Evolutionary conservation across 2,329 filamentous ascomycete species (phyloP).

Genomic region (Geoglossum cookeanum): DNA sequence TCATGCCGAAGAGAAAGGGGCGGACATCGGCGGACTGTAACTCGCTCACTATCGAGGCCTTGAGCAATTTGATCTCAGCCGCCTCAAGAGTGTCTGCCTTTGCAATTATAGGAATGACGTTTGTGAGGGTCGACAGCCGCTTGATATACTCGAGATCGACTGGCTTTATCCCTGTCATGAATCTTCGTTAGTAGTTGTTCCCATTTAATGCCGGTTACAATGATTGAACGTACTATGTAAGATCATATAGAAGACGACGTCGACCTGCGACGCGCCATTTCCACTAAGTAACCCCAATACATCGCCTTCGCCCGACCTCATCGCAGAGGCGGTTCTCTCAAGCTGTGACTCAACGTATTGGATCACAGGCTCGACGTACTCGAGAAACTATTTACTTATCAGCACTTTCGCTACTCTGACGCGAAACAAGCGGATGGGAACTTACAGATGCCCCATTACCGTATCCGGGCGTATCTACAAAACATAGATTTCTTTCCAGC

Average conservation of each 20-base stretch:
- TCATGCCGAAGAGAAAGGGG: slow-evolving; percentile 45
- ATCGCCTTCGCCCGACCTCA: slow-evolving; percentile 50
- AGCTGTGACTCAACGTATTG: slow-evolving; percentile 57
- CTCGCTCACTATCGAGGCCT: slow-evolving; percentile 37
- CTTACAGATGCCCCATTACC: slow-evolving; percentile 33
- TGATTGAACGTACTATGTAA: slow-evolving; percentile 37
- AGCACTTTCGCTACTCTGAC: not conserved
- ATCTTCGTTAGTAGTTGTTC: slow-evolving; percentile 11
- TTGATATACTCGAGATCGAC: slow-evolving; percentile 55
- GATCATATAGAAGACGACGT: slow-evolving; percentile 70
- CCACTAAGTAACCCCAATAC: slow-evolving; percentile 61
- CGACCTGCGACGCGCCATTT: slow-evolving; percentile 65
- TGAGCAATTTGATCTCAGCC: slow-evolving; percentile 37
- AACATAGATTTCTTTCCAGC: slow-evolving; percentile 81
- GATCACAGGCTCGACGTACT: slow-evolving; percentile 39
- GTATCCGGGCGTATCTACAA: slow-evolving; percentile 66
- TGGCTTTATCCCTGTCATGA: slow-evolving; percentile 31
- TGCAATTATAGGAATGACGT: slow-evolving; percentile 66
- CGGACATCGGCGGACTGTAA: slow-evolving; percentile 38
- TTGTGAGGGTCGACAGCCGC: slow-evolving; percentile 52
- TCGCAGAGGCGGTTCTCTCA: slow-evolving; percentile 39
- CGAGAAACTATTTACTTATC: slow-evolving; percentile 26
- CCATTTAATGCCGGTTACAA: not conserved
- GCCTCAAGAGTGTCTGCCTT: slow-evolving; percentile 50
- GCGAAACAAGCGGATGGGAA: slow-evolving; percentile 13